Conservation (phyloP, 345 rosid genomes). For the Euphorbia peplus region DNA sequence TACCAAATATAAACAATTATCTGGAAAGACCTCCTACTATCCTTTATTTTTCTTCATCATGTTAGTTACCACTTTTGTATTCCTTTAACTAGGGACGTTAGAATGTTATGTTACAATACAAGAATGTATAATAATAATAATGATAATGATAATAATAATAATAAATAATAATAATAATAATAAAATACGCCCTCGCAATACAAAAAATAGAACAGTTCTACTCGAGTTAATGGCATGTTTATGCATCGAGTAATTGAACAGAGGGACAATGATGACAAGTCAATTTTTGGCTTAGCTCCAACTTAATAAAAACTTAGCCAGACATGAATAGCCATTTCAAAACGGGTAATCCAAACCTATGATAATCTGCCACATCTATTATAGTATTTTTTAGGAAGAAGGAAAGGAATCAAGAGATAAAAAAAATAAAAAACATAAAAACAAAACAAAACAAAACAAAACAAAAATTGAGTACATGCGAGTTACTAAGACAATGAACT, state of each 20-base stretch:
- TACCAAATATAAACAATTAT: neutral
- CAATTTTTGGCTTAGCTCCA: neutral
- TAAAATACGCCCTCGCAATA: neutral
- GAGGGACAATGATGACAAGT: neutral
- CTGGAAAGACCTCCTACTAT: neutral
- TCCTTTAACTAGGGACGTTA: neutral
- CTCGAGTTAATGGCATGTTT: neutral
- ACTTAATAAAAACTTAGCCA: neutral
- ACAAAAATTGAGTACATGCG: conserved; percentile 12
- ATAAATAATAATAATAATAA: too few relatives aligned
- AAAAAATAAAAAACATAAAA: neutral
- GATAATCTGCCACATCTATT: neutral
- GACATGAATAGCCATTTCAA: neutral
- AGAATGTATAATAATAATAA: neutral
- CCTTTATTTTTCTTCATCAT: conserved; percentile 4
- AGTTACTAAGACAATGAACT: conserved; percentile 1
- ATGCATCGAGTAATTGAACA: neutral
- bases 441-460: neutral
- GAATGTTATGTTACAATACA: neutral
- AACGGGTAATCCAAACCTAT: neutral
- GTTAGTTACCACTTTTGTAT: neutral
- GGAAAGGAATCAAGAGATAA: too few relatives aligned
- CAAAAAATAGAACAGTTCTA: neutral
- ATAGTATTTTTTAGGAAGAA: too few relatives aligned
- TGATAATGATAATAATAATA: neutral